Percentiles rank a stretch among this genome's conserved stretches.
Conservation (phyloP, 1,284 basidiomycete genomes). For the Apiotrichum mycotoxinovorans region DNA sequence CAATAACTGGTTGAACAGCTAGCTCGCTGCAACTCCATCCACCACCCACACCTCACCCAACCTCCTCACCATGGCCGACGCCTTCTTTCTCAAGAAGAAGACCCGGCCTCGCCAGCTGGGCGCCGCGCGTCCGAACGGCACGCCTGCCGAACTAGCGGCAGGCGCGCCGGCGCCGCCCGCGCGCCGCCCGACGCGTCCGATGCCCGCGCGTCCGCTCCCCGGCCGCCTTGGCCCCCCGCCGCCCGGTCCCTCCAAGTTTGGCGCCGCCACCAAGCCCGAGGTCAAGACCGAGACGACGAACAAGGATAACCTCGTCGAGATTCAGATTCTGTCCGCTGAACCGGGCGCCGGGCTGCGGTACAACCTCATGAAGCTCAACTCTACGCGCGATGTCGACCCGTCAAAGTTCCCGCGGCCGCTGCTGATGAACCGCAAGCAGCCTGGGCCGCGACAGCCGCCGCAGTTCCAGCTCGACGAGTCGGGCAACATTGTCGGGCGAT, state of each 20-base stretch:
- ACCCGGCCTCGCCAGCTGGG: slow-evolving; percentile 8
- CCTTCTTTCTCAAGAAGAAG: slow-evolving; percentile 39
- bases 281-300: slow-evolving; percentile 3
- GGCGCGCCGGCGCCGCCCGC: background rate
- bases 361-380: slow-evolving; percentile 43
- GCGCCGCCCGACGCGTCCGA: slow-evolving; percentile 5
- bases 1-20: too few relatives aligned
- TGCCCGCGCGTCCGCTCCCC: background rate
- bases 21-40: background rate
- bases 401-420: slow-evolving; percentile 29
- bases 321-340: slow-evolving; percentile 38
- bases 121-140: background rate
- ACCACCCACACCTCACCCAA: background rate
- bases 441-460: slow-evolving; percentile 30
- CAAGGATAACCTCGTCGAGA: slow-evolving; percentile 25
- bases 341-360: slow-evolving; percentile 26
- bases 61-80: slow-evolving; percentile 27
- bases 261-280: slow-evolving; percentile 12
- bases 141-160: background rate
- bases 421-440: slow-evolving; percentile 42
- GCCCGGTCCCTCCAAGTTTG: background rate
- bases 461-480: slow-evolving; percentile 32
- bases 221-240: too few relatives aligned
- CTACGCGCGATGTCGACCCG: slow-evolving; percentile 32
- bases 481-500: slow-evolving; percentile 39